A percentile compares a stretch with the other conserved stretches of the same genome.
phyloP scores from a whole-genome alignment of 2,329 filamentous ascomycete species.

The Penicillium janthinellum region DNA sequence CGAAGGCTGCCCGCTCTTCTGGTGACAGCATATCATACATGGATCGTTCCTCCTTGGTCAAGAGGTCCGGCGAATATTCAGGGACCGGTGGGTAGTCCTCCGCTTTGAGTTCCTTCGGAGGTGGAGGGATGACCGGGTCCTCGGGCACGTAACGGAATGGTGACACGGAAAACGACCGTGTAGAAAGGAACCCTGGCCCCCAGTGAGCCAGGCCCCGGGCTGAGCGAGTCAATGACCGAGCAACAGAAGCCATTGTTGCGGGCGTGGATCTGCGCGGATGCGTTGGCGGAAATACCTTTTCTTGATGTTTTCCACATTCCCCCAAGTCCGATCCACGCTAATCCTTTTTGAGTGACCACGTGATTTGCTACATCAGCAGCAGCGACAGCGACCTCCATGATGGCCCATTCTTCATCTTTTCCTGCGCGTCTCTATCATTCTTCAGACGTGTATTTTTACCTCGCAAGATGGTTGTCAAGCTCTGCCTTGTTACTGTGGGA shows the following conservation, averaged over 20 bases:
- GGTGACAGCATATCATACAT: slow-evolving; percentile 44
- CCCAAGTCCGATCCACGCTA: slow-evolving; percentile 27
- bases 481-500: slow-evolving; percentile 86
- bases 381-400: neutral
- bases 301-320: slow-evolving; percentile 24
- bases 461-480: slow-evolving; percentile 30
- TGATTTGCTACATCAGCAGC: slow-evolving; percentile 1
- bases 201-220: slow-evolving; percentile 36
- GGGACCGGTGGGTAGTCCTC: slow-evolving; percentile 34
- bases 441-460: neutral
- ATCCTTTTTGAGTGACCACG: slow-evolving; percentile 18
- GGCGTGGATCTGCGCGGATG: slow-evolving; percentile 17
- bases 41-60: slow-evolving; percentile 37
- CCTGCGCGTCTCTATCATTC: neutral
- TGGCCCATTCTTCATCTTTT: neutral
- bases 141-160: slow-evolving; percentile 36
- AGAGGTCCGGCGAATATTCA: slow-evolving; percentile 41
- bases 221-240: slow-evolving; percentile 42
- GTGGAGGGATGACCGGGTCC: slow-evolving; percentile 35
- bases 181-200: slow-evolving; percentile 27
- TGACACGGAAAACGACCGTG: slow-evolving; percentile 40
- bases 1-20: slow-evolving; percentile 40
- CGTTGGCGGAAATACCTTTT: slow-evolving; percentile 12
- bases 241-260: slow-evolving; percentile 43
- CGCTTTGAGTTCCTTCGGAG: slow-evolving; percentile 30